Base-by-base conservation (phyloP, 148 eudicot genomes). In the Cornus florida region DNA sequence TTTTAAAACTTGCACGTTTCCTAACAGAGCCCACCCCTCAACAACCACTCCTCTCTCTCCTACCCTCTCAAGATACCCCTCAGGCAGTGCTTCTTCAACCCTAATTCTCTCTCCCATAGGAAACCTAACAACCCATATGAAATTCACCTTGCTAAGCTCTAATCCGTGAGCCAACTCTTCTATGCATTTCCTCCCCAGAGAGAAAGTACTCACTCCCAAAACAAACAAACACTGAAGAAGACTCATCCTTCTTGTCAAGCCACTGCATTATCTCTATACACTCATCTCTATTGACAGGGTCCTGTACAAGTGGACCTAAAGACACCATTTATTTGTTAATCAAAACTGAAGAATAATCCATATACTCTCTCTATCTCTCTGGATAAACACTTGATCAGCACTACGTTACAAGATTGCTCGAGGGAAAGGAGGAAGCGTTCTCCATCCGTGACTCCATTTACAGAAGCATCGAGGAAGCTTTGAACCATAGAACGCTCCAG, bases 331-430 rank as follows among this genome's bases (percentile, higher is more conserved):
- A 69, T 41, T 75, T 74, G 19, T 38, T 12, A 38, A 11, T 22
- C 2, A 80, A 14, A 12, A 3, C 24, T 2, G 78, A 53, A 1
- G 75, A 59, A 48, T 74, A 80, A 56, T 80, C 78, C 0, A 80
- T 23, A 12, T 69, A 53, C 56, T 80, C 75, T 64, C 32, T 80
- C 83, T 3, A 80, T 13, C 69, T 32, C 83, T 59, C 75, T 56
- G 19, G 50, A 28, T 28, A 28, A 33, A 4, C 67, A 56, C 14
- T 70, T 80, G 41, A 75, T 7, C 28, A 80, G 24, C 13, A 70
- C 20, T 16, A 80, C 3, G 17, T 70, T 70, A 38, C 28, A 28
- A 4, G 83, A 81, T n/a, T 12, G 28, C 4, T 31, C 14, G n/a
- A 65, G 33, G 14, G 33, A 12, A 1, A 53, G 28, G 4, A 14